Evolutionary conservation across 1,139 yeast species (phyloP).

Genomic region (Yamadazyma dushanensis): DNA sequence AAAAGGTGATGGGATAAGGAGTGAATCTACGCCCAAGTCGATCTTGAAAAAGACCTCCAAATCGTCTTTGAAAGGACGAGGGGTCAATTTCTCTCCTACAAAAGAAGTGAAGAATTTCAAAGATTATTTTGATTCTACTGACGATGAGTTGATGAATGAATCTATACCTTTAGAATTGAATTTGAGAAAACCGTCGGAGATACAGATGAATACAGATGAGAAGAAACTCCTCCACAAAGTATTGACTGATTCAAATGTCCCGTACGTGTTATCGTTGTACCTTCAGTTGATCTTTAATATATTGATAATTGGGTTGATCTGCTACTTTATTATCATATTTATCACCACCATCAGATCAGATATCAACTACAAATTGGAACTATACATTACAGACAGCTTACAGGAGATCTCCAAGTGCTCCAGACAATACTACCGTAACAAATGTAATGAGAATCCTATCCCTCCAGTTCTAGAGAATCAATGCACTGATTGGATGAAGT

Average conservation of each 20-base stretch:
- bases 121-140: constrained; percentile 21
- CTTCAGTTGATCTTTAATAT: constrained; percentile 70
- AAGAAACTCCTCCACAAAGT: constrained; percentile 9
- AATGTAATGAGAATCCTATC: constrained; percentile 51
- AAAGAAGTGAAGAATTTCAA: constrained; percentile 24
- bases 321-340: constrained; percentile 56
- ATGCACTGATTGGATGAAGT: constrained; percentile 75
- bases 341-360: constrained; percentile 67
- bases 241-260: constrained; percentile 32
- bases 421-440: constrained; percentile 67
- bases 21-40: constrained; percentile 19
- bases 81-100: constrained; percentile 36
- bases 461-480: constrained; percentile 75
- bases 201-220: constrained; percentile 6
- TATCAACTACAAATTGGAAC: constrained; percentile 66
- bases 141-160: constrained; percentile 10
- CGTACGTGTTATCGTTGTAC: constrained; percentile 68
- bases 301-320: constrained; percentile 52
- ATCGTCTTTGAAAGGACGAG: constrained; percentile 12
- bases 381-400: constrained; percentile 57
- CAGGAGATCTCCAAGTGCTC: constrained; percentile 73
- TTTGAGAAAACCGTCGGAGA: constrained; percentile 5
- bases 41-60: constrained; percentile 19
- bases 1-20: constrained; percentile 7
- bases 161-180: constrained; percentile 5